Base-by-base conservation (phyloP, 768 basidiomycete genomes). In the Podaxis sp. region DNA sequence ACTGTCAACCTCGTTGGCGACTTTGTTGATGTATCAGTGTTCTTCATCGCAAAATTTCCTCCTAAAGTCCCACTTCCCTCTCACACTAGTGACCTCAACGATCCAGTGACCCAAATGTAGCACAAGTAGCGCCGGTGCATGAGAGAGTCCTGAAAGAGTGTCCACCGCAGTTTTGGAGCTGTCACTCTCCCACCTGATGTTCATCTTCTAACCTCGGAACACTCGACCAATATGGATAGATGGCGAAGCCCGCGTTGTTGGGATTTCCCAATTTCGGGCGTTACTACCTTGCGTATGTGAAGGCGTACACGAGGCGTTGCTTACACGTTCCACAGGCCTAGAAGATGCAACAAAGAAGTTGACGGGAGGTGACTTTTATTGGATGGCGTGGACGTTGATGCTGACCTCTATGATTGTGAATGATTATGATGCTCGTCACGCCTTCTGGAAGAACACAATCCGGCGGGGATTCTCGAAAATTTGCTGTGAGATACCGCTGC, bases 11-110 rank as follows among this genome's bases (percentile, higher is more conserved):
- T 17, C 39, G 40, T 44, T 55, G 30, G n/a, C 9, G 52, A 40
- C 59, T 28, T 56, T 19, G 24, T 59, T 52, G 48, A 59, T 39
- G 36, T 1, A 28, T 28, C 52, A 39, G 30, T 55, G 33, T 55
- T 26, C 30, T 49, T 33, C 52, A 28, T 28, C 19, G 13, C 28
- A 52, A 55, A 11, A 38, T 49, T 46, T 42, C 61, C 52, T 48
- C 61, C 24, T 56, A 51, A 51, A 61, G 24, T 42, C 59, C 59
- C 26, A 12, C 3, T n/a, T 22, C 30, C 52, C 61, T 63, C 61
- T 39, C 61, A 63, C 61, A 56, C 54, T 63, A 56, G 44, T 30
- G 53, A 48, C 19, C 19, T 33, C 44, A 38, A 38, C 40, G 13
- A 53, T 12, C 22, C 39, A 52, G 38, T 11, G 46, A 17, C n/a